phyloP scores from a whole-genome alignment of 2,329 filamentous ascomycete species.

The Aspergillus eucalypticola region DNA sequence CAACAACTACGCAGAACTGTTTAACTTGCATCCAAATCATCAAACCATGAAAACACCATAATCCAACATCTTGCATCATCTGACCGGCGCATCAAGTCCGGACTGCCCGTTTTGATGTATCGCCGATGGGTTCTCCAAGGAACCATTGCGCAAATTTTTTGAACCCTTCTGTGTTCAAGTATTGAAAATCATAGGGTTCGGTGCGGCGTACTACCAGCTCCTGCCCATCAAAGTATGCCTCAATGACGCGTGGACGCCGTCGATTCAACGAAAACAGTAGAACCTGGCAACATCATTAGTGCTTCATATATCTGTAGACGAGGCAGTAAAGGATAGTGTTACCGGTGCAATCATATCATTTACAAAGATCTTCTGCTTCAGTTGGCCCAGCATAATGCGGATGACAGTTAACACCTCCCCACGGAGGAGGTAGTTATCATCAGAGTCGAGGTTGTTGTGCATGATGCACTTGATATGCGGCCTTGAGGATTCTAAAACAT shows the following conservation, averaged over 20 bases:
- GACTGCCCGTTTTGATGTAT: background rate
- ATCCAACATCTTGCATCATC: too few relatives aligned
- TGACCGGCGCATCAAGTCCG: too few relatives aligned
- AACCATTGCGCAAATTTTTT: slow-evolving; percentile 8
- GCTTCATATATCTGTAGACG: background rate
- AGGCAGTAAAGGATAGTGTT: slow-evolving; percentile 4
- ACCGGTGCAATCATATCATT: slow-evolving; percentile 4
- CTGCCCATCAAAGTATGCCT: slow-evolving; percentile 9
- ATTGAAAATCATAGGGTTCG: background rate
- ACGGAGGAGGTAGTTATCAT: background rate
- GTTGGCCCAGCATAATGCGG: slow-evolving; percentile 1
- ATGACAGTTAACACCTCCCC: background rate
- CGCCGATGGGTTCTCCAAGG: background rate
- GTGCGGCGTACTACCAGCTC: slow-evolving; percentile 1
- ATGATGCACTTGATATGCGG: slow-evolving; percentile 7
- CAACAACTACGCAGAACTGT: too few relatives aligned
- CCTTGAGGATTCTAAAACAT: background rate
- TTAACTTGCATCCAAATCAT: too few relatives aligned
- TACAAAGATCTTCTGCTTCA: slow-evolving; percentile 1
- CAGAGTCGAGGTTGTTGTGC: background rate
- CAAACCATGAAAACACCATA: too few relatives aligned
- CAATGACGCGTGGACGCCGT: slow-evolving; percentile 6
- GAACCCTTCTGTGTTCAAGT: background rate
- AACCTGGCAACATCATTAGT: background rate
- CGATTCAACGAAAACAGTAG: slow-evolving; percentile 3